Evolutionary conservation across 202 grass and related monocot species (phyloP).

Genomic region (Schoenoplectus tabernaemontani): DNA sequence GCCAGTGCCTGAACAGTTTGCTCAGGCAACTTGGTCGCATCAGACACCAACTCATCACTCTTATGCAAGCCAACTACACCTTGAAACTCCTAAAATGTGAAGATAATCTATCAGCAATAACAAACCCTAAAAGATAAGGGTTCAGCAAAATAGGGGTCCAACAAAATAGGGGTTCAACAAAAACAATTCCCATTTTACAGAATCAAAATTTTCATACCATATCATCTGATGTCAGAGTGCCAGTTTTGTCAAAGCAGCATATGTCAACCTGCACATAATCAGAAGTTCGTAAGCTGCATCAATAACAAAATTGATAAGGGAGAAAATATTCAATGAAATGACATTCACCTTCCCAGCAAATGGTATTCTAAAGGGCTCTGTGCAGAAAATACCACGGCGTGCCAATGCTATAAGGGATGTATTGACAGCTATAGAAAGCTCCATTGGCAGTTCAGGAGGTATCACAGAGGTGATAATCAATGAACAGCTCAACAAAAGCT

Average conservation of each 20-base stretch:
- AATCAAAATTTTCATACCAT: constrained; percentile 53
- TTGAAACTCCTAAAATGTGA: constrained; percentile 88
- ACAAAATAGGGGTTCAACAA: too few relatives aligned
- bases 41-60: constrained; percentile 54
- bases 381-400: constrained; percentile 90
- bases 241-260: constrained; percentile 98
- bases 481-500: constrained; percentile 98
- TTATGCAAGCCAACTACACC: constrained; percentile 84
- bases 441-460: constrained; percentile 96
- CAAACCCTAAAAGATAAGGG: not conserved
- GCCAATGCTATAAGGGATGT: constrained; percentile 97
- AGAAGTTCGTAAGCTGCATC: constrained; percentile 14
- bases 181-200: constrained; percentile 2
- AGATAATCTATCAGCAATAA: constrained; percentile 7
- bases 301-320: constrained; percentile 11
- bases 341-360: constrained; percentile 91
- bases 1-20: constrained; percentile 68
- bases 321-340: constrained; percentile 9
- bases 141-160: too few relatives aligned
- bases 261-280: constrained; percentile 76
- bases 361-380: constrained; percentile 95
- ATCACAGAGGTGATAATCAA: constrained; percentile 98
- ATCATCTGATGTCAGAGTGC: constrained; percentile 93
- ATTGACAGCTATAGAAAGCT: constrained; percentile 96
- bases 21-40: constrained; percentile 64